These are phyloP conservation scores for Dioscorea zingiberensis DNA, from an alignment of 106 monocot species.

Conservation along the genomic window DNA sequence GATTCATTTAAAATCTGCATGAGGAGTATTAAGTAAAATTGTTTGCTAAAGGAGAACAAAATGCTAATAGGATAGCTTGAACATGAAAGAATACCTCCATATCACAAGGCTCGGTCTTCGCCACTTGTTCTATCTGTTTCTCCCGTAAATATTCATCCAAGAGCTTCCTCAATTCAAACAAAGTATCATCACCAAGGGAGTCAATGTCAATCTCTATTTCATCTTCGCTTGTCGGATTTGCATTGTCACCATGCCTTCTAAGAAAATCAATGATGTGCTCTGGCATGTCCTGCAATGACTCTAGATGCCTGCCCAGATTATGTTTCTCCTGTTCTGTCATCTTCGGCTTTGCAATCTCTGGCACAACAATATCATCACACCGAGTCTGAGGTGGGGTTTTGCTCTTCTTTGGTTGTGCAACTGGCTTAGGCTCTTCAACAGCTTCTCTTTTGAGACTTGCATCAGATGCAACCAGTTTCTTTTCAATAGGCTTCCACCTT, in stretches of 20 bases:
- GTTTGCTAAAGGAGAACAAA: neutral
- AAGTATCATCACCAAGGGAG: constrained; percentile 45
- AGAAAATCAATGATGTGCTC: constrained; percentile 62
- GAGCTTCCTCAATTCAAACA: constrained; percentile 62
- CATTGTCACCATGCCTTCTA: constrained; percentile 31
- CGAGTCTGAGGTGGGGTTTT: constrained; percentile 20
- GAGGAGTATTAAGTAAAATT: neutral
- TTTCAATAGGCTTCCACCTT: constrained; percentile 76
- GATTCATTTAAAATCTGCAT: constrained; percentile 60
- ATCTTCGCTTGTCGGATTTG: constrained; percentile 36
- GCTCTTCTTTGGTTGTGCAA: constrained; percentile 49
- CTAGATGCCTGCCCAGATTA: constrained; percentile 35
- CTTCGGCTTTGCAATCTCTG: constrained; percentile 32
- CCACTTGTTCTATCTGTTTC: constrained; percentile 16
- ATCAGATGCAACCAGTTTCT: constrained; percentile 46
- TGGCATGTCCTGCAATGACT: constrained; percentile 42
- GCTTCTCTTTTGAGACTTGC: constrained; percentile 17
- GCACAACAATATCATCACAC: constrained; percentile 3
- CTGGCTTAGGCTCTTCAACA: constrained; percentile 17
- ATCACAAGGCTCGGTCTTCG: constrained; percentile 43
- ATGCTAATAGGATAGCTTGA: neutral
- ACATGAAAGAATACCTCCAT: constrained; percentile 42
- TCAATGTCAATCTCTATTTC: constrained; percentile 88
- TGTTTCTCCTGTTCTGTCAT: constrained; percentile 63
- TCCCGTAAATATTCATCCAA: constrained; percentile 45